Evolutionary conservation across 495 filamentous ascomycete genomes (phyloP), one percentile per base, ranked within the genome.

Genomic region (Lepraria neglecta): DNA sequence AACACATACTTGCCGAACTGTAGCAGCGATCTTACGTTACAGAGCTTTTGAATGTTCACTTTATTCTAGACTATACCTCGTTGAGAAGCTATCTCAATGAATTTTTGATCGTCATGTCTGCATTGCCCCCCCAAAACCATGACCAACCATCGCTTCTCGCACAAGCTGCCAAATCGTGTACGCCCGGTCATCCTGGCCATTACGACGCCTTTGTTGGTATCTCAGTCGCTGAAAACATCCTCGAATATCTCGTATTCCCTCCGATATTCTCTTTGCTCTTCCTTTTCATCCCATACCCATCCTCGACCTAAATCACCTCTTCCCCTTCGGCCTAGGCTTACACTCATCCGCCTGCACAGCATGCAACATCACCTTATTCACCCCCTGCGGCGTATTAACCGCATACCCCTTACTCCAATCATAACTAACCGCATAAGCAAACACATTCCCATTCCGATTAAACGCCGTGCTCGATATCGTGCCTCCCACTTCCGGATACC

Each of bases 381-480:
- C 79, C 44, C 82, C 80, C 64, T 84, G 78, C 24, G 80, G 84
- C 33, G 71, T 90, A 71, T 94, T 92, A 33, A 71, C 79, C 9
- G 80, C 76, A 72, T 89, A 92, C 12, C 92, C 92, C 73, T 95
- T 95, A 70, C 87, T 88, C 92, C 92, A 97, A 76, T 97, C 92
- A 67, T 97, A 97, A 67, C 88, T 91, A 33, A 95, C 82, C 6
- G 91, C 87, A 68, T 96, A 97, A 19, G 90, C 91, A 69, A 96
- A 95, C 65, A 92, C 88, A 65, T 76, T 83, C 52, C 91, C 92
- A 56, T 75, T 83, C 52, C 81, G 74, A 70, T 87, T 88, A 79
- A 96, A 97, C 7, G 78, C 83, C 11, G 86, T 89, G 42, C 85
- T 83, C 14, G 86, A 83, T 72, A 97, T 91, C 51, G 86, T 85